Conservation (phyloP, 148 eudicot species). For the Selenicereus undatus region DNA sequence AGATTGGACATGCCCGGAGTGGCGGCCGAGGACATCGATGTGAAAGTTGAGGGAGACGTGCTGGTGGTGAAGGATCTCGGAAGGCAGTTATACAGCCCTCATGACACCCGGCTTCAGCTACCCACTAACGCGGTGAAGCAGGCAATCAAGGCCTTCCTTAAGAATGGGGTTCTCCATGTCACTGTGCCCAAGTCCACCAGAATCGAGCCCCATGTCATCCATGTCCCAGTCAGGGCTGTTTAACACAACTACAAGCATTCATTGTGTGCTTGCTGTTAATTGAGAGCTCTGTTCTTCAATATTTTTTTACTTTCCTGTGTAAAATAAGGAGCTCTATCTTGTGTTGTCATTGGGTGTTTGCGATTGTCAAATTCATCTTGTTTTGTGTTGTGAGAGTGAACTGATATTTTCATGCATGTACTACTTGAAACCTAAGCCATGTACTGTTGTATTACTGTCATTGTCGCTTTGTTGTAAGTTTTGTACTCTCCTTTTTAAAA, state of each 20-base stretch:
- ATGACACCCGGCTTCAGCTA: conserved; percentile 2
- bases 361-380: no score
- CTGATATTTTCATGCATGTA: no score
- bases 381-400: no score
- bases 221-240: conserved; percentile 4
- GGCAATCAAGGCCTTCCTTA: conserved; percentile 6
- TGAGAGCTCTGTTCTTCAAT: not conserved
- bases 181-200: conserved; percentile 20
- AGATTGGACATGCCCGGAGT: conserved; percentile 27
- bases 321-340: not conserved
- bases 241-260: not conserved
- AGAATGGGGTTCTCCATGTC: conserved; percentile 23
- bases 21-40: conserved; percentile 17
- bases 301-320: not conserved
- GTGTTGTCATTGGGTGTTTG: not conserved
- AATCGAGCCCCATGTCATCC: not conserved
- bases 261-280: not conserved
- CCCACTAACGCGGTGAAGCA: conserved; percentile 12
- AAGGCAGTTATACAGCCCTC: conserved; percentile 8
- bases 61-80: conserved; percentile 16
- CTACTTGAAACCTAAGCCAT: no score
- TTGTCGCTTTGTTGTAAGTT: no score
- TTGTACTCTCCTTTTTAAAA: no score
- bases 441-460: no score
- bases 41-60: conserved; percentile 17